Evolutionary conservation across 2,329 filamentous ascomycete genomes (phyloP).

Genomic region (Hymenoscyphus occultus): DNA sequence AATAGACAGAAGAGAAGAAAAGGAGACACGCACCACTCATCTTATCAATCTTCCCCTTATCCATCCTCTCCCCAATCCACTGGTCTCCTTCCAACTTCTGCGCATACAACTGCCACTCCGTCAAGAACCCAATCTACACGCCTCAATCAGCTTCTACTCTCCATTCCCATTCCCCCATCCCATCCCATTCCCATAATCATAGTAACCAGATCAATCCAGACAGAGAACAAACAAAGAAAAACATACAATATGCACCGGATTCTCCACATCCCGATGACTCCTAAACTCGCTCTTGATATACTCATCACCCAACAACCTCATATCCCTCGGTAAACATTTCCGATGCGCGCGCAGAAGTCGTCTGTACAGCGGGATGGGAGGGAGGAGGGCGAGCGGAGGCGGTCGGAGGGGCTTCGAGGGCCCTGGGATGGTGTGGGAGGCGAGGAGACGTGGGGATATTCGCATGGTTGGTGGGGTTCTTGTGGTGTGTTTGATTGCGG

Average conservation of each 20-base stretch:
- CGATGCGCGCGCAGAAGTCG: constrained; percentile 83
- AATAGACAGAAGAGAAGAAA: background rate
- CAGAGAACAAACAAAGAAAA: constrained; percentile 12
- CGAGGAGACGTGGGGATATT: constrained; percentile 25
- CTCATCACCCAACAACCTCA: constrained; percentile 81
- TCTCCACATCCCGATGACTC: constrained; percentile 78
- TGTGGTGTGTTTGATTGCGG: background rate
- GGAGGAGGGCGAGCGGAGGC: constrained; percentile 33
- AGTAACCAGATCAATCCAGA: no score
- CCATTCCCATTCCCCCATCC: background rate
- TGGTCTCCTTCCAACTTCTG: constrained; percentile 84
- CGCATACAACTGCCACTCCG: constrained; percentile 94
- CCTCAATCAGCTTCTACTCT: constrained; percentile 7
- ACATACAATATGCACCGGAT: constrained; percentile 83
- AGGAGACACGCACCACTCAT: constrained; percentile 72
- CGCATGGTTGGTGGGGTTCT: constrained; percentile 25
- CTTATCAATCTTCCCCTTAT: constrained; percentile 79
- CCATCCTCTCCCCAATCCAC: constrained; percentile 83
- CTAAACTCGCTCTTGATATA: constrained; percentile 94
- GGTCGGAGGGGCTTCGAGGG: constrained; percentile 26
- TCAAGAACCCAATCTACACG: constrained; percentile 83
- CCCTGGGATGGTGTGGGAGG: constrained; percentile 28
- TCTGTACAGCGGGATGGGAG: constrained; percentile 75
- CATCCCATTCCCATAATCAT: background rate
- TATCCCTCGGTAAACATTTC: constrained; percentile 68